Conservation (phyloP, 148 eudicot species). For the Salicornia ramosissima region DNA sequence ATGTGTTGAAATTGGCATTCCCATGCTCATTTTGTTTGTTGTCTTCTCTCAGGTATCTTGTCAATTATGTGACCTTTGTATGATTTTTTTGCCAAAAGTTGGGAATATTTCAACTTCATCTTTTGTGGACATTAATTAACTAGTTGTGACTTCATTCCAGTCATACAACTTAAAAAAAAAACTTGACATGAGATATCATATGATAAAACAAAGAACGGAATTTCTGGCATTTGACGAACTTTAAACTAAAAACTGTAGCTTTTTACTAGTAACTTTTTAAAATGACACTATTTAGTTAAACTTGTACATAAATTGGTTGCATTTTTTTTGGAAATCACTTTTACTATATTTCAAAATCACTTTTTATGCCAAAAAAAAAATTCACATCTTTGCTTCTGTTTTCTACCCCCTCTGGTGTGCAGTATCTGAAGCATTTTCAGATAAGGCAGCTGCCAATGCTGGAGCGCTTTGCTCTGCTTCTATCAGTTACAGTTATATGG, state of each 20-base stretch:
- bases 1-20: slow-evolving; percentile 91
- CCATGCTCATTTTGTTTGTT: slow-evolving; percentile 82
- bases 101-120: neutral
- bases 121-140: slow-evolving; percentile 10
- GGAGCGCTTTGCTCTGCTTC: slow-evolving; percentile 82
- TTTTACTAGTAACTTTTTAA: too few relatives aligned
- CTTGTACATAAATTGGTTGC: too few relatives aligned
- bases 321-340: too few relatives aligned
- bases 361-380: too few relatives aligned
- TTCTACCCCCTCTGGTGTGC: slow-evolving; percentile 21
- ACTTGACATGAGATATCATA: neutral
- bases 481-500: slow-evolving; percentile 78
- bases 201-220: too few relatives aligned
- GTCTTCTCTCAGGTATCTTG: slow-evolving; percentile 80
- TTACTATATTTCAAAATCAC: too few relatives aligned
- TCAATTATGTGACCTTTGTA: neutral
- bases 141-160: too few relatives aligned
- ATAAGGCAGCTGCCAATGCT: slow-evolving; percentile 63
- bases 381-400: neutral
- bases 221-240: too few relatives aligned
- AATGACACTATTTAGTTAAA: too few relatives aligned
- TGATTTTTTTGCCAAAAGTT: slow-evolving; percentile 9
- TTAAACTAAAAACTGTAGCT: too few relatives aligned
- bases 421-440: slow-evolving; percentile 95
- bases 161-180: neutral